A percentile compares a stretch with the other conserved stretches of the same genome.
These are phyloP conservation scores for Jackrogersella minutella DNA, from an alignment of 495 filamentous ascomycete species.

Conservation along the genomic window DNA sequence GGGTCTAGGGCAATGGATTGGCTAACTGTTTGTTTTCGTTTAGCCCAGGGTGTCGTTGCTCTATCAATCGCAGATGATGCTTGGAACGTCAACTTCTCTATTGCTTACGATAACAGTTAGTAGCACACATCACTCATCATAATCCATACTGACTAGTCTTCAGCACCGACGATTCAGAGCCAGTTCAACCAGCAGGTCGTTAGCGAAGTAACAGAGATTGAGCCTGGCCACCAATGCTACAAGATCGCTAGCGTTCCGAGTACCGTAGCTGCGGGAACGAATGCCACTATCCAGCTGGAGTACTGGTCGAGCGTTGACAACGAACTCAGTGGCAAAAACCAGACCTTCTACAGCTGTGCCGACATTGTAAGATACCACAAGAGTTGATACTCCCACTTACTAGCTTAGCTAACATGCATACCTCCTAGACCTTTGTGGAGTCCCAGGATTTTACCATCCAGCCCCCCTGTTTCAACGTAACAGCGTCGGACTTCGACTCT, in stretches of 20 bases:
- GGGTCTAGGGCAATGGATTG: neutral
- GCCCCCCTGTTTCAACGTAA: slow-evolving; percentile 62
- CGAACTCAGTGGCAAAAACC: slow-evolving; percentile 47
- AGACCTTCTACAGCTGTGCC: slow-evolving; percentile 62
- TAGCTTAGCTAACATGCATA: neutral
- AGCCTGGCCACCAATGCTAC: slow-evolving; percentile 62
- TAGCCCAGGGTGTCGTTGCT: slow-evolving; percentile 45
- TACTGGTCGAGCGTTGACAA: slow-evolving; percentile 56
- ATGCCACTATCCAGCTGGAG: slow-evolving; percentile 62
- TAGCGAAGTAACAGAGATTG: slow-evolving; percentile 47
- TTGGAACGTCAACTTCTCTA: slow-evolving; percentile 56
- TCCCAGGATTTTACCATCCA: slow-evolving; percentile 47
- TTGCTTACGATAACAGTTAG: slow-evolving; percentile 57
- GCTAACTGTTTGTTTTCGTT: slow-evolving; percentile 7
- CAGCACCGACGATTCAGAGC: slow-evolving; percentile 51
- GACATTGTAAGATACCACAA: slow-evolving; percentile 49
- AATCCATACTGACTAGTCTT: neutral
- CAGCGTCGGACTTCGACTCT: slow-evolving; percentile 46
- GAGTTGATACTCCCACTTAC: no score
- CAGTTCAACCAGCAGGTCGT: slow-evolving; percentile 55
- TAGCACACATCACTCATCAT: neutral
- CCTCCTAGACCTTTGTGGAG: slow-evolving; percentile 52
- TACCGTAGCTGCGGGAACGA: slow-evolving; percentile 50
- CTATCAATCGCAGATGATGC: slow-evolving; percentile 55
- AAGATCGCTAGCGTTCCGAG: slow-evolving; percentile 51